Base-by-base conservation (phyloP, 208 protist genomes). In the Trypanosoma caninum region DNA sequence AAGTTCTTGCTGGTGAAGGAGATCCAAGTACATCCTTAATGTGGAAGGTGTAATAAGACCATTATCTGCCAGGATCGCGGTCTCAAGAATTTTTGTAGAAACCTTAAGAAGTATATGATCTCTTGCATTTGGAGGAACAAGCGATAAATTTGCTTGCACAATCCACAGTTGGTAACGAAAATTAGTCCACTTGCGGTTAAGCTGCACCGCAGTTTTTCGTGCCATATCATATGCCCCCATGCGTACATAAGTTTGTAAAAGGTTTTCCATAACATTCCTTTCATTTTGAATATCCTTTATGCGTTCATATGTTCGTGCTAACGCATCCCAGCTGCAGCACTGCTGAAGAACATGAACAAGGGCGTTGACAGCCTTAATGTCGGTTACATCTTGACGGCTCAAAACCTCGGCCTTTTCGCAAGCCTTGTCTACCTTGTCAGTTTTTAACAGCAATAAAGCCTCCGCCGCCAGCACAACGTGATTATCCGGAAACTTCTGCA, bases 91-190 rank as follows among this genome's bases (percentile, higher is more conserved):
- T 51, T 78, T 83, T 18, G 84, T 80, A 30, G 82, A 70, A 14
- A 95, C 53, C 66, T 81, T 88, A 40, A 95, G 69, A 37, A 85
- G 54, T 48, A 91, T 56, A 71, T 90, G 71, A 55, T 90, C 82
- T 22, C 48, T 77, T 58, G 66, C 76, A 55, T 77, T 81, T 3
- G 52, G 51, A n/a, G 84, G 84, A 45, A 93, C 82, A 64, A 89
- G 89, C 7, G 72, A 82, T 30, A 92, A 72, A 57, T 75, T 85
- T 20, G 80, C 80, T 75, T 93, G 82, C 54, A 95, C 81, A 41
- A 80, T 68, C 85, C 89, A 95, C 51, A 89, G 76, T 41, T 87
- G 84, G 65, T 95, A 87, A 30, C 79, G 75, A 25, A 74, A 66
- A 58, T 88, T 71, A 27, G 45, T 75, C 74, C 79, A 80, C 56